phyloP scores from a whole-genome alignment of 495 filamentous ascomycete species.

The Xylaria nigripes region DNA sequence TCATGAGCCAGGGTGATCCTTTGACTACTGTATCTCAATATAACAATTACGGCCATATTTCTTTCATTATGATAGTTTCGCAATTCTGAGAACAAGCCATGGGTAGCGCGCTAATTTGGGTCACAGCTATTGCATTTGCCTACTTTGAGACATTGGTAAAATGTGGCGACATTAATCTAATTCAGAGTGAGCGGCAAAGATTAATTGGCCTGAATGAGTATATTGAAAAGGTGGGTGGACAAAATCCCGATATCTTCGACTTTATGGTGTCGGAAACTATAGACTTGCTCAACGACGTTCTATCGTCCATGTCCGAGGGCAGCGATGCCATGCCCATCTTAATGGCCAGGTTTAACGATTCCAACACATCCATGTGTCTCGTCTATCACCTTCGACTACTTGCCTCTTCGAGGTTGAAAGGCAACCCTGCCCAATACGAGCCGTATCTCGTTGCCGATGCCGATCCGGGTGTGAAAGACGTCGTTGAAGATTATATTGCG shows the following conservation, averaged over 20 bases:
- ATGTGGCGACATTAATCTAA: slow-evolving; percentile 51
- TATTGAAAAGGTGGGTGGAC: slow-evolving; percentile 58
- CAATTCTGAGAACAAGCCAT: not conserved
- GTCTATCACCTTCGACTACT: slow-evolving; percentile 65
- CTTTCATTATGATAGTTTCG: not conserved
- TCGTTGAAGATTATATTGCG: slow-evolving; percentile 62
- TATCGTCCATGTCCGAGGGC: slow-evolving; percentile 44
- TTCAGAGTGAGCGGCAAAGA: slow-evolving; percentile 61
- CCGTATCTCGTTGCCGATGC: slow-evolving; percentile 47
- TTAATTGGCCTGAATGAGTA: slow-evolving; percentile 63
- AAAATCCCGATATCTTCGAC: slow-evolving; percentile 60
- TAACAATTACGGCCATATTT: not conserved
- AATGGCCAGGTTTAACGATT: slow-evolving; percentile 67
- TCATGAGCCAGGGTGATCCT: not conserved
- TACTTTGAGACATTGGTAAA: slow-evolving; percentile 82
- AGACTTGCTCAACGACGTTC: slow-evolving; percentile 52
- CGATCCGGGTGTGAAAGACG: slow-evolving; percentile 18
- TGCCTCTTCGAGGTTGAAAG: slow-evolving; percentile 81
- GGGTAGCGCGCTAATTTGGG: not conserved
- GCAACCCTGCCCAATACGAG: slow-evolving; percentile 56
- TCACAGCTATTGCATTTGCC: slow-evolving; percentile 75
- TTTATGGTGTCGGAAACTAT: slow-evolving; percentile 75
- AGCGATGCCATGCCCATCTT: slow-evolving; percentile 54
- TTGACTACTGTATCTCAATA: not conserved
- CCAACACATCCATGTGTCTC: slow-evolving; percentile 57